A percentile compares a stretch with the other conserved stretches of the same genome.
Evolutionary conservation across 2,329 filamentous ascomycete genomes (phyloP).

Genomic region (Aspergillus pseudotamarii): DNA sequence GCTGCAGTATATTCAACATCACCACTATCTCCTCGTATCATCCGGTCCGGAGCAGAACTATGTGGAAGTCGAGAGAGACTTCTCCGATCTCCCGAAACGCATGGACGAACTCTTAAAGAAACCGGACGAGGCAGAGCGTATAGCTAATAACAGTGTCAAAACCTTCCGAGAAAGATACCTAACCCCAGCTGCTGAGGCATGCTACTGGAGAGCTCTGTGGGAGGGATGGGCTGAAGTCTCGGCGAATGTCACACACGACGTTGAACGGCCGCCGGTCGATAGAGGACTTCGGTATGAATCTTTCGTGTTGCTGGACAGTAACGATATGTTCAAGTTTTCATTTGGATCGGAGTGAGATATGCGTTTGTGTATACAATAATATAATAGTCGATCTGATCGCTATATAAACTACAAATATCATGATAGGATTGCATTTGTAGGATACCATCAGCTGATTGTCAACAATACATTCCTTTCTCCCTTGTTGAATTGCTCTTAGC

Average conservation of each 20-base stretch:
- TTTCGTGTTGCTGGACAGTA: slow-evolving; percentile 33
- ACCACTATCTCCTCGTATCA: slow-evolving; percentile 48
- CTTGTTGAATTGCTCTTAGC: too few relatives aligned
- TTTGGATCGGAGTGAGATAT: background rate
- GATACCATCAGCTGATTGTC: too few relatives aligned
- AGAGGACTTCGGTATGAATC: slow-evolving; percentile 35
- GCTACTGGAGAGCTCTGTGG: slow-evolving; percentile 54
- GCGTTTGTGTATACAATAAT: background rate
- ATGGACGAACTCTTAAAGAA: slow-evolving; percentile 43
- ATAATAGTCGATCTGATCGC: background rate
- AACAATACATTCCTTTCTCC: too few relatives aligned
- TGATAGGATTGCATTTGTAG: too few relatives aligned
- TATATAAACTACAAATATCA: too few relatives aligned
- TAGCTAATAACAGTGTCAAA: slow-evolving; percentile 50
- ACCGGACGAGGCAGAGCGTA: slow-evolving; percentile 42
- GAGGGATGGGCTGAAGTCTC: slow-evolving; percentile 31
- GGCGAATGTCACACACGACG: slow-evolving; percentile 24
- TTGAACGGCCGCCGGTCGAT: slow-evolving; percentile 15
- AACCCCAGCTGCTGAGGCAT: slow-evolving; percentile 54
- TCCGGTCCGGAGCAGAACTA: slow-evolving; percentile 52
- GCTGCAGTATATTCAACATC: slow-evolving; percentile 52
- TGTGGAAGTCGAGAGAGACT: slow-evolving; percentile 53
- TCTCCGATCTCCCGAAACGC: slow-evolving; percentile 55
- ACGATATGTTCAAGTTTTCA: slow-evolving; percentile 29
- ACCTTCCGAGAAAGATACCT: slow-evolving; percentile 54